These are phyloP conservation scores for Cenchrus purpureus DNA, from an alignment of 176 grass and related monocot genomes.

Conservation along the genomic window DNA sequence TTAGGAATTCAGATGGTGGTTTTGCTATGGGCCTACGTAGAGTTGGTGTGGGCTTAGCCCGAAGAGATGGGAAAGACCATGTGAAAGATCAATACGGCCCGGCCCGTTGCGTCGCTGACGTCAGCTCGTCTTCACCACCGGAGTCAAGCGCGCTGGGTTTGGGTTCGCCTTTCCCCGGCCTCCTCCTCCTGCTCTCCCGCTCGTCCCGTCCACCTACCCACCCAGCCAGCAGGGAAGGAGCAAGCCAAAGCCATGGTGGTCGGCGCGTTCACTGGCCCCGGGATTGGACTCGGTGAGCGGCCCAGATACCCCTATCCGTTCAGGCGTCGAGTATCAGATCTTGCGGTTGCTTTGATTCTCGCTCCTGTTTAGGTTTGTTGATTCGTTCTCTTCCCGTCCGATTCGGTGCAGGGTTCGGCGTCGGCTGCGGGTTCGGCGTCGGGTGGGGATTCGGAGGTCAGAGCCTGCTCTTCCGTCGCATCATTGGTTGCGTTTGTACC, in stretches of 20 bases:
- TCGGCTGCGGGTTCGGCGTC: conserved; percentile 94
- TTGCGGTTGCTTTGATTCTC: background rate
- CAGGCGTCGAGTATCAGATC: conserved; percentile 14
- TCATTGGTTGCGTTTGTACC: background rate
- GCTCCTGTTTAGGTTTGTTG: conserved; percentile 25
- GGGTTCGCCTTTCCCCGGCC: background rate
- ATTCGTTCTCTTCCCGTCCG: conserved; percentile 25
- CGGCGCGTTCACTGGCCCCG: conserved; percentile 63
- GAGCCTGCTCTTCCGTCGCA: background rate
- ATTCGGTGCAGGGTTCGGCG: conserved; percentile 67
- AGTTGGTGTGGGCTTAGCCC: background rate
- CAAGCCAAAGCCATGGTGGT: conserved; percentile 54
- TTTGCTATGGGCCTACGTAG: background rate
- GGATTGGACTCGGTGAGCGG: conserved; percentile 72
- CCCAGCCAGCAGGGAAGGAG: background rate
- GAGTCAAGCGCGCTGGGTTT: background rate
- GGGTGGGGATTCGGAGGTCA: conserved; percentile 97
- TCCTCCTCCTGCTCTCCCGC: background rate
- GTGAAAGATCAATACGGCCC: background rate
- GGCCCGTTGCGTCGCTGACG: background rate
- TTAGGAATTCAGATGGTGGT: background rate
- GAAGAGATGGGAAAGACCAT: background rate
- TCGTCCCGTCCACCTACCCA: background rate
- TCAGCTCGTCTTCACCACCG: conserved; percentile 4
- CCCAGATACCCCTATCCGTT: background rate